Evolutionary conservation across 192 early-diverging fungal genomes (phyloP), one percentile per base, ranked within the genome.

Genomic region (Allomyces macrogynus): DNA sequence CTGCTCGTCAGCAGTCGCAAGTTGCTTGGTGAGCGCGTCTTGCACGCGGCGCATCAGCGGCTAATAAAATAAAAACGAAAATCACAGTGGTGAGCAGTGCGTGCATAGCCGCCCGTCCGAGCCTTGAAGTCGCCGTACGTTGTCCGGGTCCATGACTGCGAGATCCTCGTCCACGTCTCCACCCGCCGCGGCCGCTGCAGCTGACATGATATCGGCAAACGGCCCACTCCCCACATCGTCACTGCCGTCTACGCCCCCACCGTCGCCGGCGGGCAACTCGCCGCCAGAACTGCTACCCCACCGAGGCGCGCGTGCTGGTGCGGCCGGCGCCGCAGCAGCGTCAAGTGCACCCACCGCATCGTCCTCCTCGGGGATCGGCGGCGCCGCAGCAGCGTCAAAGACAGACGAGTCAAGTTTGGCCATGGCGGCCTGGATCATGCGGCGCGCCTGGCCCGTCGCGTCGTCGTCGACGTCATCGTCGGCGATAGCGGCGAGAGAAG

Each of bases 11-110:
- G 74, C 75, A 25, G 72, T 68, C 10, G 73, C 70, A 4, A 83
- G 71, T 62, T 83, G 81, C 60, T 78, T 71, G 60, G 69, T 66
- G 24, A 83, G 72, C 11, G 78, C 76, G 62, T 70, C 71, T 78
- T 83, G 81, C 57, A 83, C 80, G 27, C 79, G 70, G 67, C 74
- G 66, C 76, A 83, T 78, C 43, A 83, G 69, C 49, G 79, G 79
- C 80, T 82, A 66, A n/a, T n/a, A n/a, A n/a, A n/a, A n/a, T n/a
- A 1, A 66, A 7, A 40, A 2, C 32, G 7, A 40, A 7, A 40
- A 40, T 8, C 32, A 40, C 32, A 7, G 32, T 8, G 32, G 32
- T 40, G 4, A 40, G 32, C 7, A 7, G 7, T 8, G 32, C 32
- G 32, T n/a, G n/a, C n/a, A n/a, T n/a, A n/a, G n/a, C n/a, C n/a